Base-by-base conservation (phyloP, 2,329 filamentous ascomycete species). In the Escovopsis sp. region DNA sequence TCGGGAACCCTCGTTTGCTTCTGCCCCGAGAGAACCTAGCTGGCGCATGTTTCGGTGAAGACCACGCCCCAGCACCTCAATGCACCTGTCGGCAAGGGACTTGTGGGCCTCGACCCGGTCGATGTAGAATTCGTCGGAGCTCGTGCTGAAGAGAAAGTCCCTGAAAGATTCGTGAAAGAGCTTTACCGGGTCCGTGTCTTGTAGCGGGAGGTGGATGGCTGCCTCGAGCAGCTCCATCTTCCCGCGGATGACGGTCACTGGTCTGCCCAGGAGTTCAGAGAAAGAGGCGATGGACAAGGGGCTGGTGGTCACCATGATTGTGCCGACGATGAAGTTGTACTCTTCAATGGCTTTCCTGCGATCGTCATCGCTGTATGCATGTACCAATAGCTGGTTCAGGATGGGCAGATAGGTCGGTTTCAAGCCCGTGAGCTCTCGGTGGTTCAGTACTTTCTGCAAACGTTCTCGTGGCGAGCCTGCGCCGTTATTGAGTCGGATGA, bases 121-220 rank as follows among this genome's bases (percentile, higher is more conserved):
- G 5, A 45, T 15, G 27, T 26, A 38, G 10, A 47, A 43, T 10
- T 31, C 14, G 25, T 36, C 21, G 36, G 41, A 43, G 48, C 9
- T 49, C 29, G 23, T 34, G 25, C 55, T 41, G 9, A 41, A 1
- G 1, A 48, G 16, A 3, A 48, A 48, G 30, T 62, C 55, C 13
- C 51, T 50, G 34, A 63, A 62, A 0, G 58, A 60, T 10, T 54
- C 38, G 32, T 62, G 56, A 3, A 56, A 47, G 1, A 54, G 38
- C 13, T 44, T 46, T 4, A 61, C 33, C 0, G 54, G 51, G 4
- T 19, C 11, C 0, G 40, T 32, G 8, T 36, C 2, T 5, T 41
- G 17, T 3, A 35, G 23, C 2, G 56, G 53, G 2, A 61, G 38
- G 18, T 44, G 40, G 0, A 63, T 34, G 5, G 61, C 49, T 0